Evolutionary conservation across 2,329 filamentous ascomycete species (phyloP).

Genomic region (Fusarium praegraminearum): DNA sequence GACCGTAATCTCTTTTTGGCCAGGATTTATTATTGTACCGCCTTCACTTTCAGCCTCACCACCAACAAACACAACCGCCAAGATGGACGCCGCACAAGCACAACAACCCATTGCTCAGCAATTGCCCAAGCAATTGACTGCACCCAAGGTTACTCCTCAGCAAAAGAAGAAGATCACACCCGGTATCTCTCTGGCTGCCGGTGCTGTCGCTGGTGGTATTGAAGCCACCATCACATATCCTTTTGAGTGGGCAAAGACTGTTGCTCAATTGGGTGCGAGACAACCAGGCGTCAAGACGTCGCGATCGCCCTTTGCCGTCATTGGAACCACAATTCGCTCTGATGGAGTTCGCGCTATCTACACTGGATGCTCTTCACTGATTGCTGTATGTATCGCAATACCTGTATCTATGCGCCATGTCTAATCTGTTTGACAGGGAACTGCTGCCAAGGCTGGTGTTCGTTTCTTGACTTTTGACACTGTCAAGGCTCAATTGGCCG

Average conservation of each 20-base stretch:
- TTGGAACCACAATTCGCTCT: conserved; percentile 64
- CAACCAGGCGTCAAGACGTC: conserved; percentile 32
- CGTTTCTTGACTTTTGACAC: conserved; percentile 75
- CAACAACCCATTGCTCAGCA: conserved; percentile 6
- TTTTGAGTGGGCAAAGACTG: conserved; percentile 76
- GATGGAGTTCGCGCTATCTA: conserved; percentile 71
- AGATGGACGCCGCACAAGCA: conserved; percentile 17
- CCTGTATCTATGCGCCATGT: rapidly evolving
- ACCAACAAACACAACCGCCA: not conserved
- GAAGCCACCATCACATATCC: conserved; percentile 70
- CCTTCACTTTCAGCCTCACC: not conserved
- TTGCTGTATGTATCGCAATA: conserved; percentile 53
- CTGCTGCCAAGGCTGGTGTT: conserved; percentile 73
- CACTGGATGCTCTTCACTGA: conserved; percentile 71
- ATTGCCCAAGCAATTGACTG: not conserved
- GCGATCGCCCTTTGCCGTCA: conserved; percentile 69
- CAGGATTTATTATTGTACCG: conserved; percentile 1
- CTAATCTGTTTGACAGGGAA: conserved; percentile 54
- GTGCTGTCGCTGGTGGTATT: conserved; percentile 64
- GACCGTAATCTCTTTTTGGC: conserved; percentile 6
- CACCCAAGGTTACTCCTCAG: not conserved
- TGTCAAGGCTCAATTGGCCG: conserved; percentile 68
- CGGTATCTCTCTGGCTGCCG: conserved; percentile 61
- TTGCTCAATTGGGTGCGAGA: conserved; percentile 64
- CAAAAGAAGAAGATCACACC: conserved; percentile 48